Percentiles rank a stretch among this genome's conserved stretches.
Conservation (phyloP, 306 rosid genomes). For the Arachis stenosperma region DNA sequence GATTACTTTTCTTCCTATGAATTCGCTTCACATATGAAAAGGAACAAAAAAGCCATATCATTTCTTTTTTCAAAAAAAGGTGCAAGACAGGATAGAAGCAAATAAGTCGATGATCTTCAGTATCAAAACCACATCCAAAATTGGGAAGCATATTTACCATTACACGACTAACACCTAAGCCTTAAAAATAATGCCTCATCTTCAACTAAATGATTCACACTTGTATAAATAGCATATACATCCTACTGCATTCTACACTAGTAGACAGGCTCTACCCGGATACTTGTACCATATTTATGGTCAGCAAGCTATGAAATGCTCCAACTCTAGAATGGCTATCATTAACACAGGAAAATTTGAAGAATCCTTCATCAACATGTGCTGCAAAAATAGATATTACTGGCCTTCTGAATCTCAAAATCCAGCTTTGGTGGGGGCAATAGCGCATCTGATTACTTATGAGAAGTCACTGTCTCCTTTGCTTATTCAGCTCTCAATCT, state of each 20-base stretch:
- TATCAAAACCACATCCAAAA: slow-evolving; percentile 1
- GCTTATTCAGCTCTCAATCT: slow-evolving; percentile 79
- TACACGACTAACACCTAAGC: slow-evolving; percentile 33
- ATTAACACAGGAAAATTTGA: slow-evolving; percentile 27
- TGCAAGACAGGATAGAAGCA: slow-evolving; percentile 15
- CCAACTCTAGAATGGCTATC: slow-evolving; percentile 28
- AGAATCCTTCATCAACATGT: slow-evolving; percentile 30
- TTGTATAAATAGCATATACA: slow-evolving; percentile 47
- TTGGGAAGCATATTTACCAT: background rate
- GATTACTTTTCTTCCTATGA: background rate
- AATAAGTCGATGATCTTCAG: background rate
- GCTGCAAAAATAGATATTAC: background rate
- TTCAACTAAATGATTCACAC: slow-evolving; percentile 2
- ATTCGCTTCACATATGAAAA: background rate
- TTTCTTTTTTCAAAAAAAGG: too few species aligned
- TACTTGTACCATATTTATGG: background rate
- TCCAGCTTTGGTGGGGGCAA: background rate
- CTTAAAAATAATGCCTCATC: slow-evolving; percentile 32
- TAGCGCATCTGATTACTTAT: background rate
- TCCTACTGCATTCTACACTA: slow-evolving; percentile 40
- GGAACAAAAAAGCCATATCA: background rate
- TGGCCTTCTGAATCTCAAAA: slow-evolving; percentile 23
- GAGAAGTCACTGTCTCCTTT: slow-evolving; percentile 11
- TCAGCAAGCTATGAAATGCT: slow-evolving; percentile 27
- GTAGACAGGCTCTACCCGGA: slow-evolving; percentile 1